phyloP scores from a whole-genome alignment of 2,329 filamentous ascomycete species.

The Whalleya microplaca region DNA sequence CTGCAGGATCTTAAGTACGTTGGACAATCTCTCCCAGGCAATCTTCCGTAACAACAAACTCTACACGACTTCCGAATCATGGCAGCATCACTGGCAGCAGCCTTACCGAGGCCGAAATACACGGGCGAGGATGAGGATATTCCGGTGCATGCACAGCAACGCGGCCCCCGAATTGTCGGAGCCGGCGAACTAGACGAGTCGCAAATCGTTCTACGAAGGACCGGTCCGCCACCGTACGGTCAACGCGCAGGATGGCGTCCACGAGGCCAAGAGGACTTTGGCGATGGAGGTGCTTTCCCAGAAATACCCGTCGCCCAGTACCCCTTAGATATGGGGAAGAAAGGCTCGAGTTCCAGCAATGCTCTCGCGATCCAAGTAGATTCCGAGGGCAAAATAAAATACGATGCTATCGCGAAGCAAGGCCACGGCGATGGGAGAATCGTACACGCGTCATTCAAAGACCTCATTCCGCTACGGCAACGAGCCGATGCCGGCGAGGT shows the following conservation, averaged over 20 bases:
- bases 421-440: slow-evolving; percentile 84
- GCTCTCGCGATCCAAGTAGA: slow-evolving; percentile 93
- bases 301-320: slow-evolving; percentile 95
- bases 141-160: slow-evolving; percentile 70
- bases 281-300: slow-evolving; percentile 94
- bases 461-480: slow-evolving; percentile 91
- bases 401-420: slow-evolving; percentile 89
- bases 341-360: slow-evolving; percentile 74
- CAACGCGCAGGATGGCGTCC: slow-evolving; percentile 90
- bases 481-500: slow-evolving; percentile 92
- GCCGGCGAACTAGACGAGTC: slow-evolving; percentile 80
- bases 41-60: slow-evolving; percentile 8
- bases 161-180: slow-evolving; percentile 81
- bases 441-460: slow-evolving; percentile 94
- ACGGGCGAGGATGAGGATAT: slow-evolving; percentile 86
- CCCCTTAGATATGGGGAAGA: slow-evolving; percentile 91
- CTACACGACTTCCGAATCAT: slow-evolving; percentile 45
- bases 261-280: slow-evolving; percentile 86
- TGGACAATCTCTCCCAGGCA: slow-evolving; percentile 8
- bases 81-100: slow-evolving; percentile 74
- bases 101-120: slow-evolving; percentile 88
- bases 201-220: slow-evolving; percentile 79
- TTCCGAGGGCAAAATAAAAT: slow-evolving; percentile 89
- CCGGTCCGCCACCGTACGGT: slow-evolving; percentile 85
- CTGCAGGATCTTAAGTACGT: slow-evolving; percentile 20